Percentiles rank a stretch among this genome's conserved stretches.
phyloP scores from a whole-genome alignment of 2,329 filamentous ascomycete species.

The Hymenoscyphus albidus region DNA sequence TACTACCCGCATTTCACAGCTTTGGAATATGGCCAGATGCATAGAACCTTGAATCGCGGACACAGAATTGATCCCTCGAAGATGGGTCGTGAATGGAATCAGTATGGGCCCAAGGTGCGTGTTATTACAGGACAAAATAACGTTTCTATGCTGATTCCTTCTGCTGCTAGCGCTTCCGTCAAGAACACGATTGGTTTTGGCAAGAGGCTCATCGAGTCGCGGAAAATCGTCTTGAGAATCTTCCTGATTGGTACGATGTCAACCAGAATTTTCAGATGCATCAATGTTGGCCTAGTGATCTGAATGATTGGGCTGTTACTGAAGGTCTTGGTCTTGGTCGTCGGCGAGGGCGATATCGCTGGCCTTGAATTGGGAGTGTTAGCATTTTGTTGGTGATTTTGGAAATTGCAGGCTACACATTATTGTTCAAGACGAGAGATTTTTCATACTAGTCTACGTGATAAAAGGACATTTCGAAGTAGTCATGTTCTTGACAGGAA shows the following conservation, averaged over 20 bases:
- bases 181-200: slow-evolving; percentile 31
- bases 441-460: not conserved
- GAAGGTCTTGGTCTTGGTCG: not conserved
- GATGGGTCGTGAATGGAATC: slow-evolving; percentile 29
- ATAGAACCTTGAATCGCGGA: slow-evolving; percentile 7
- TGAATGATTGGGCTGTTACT: slow-evolving; percentile 13
- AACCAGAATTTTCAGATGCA: slow-evolving; percentile 19
- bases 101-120: slow-evolving; percentile 29
- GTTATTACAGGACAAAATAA: too few species aligned
- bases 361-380: not conserved
- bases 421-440: not conserved
- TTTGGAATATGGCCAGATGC: slow-evolving; percentile 22
- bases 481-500: not conserved
- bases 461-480: not conserved
- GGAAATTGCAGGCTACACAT: not conserved
- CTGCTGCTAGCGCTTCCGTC: slow-evolving; percentile 25
- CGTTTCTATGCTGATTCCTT: not conserved
- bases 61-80: slow-evolving; percentile 15
- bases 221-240: slow-evolving; percentile 19
- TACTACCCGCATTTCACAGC: slow-evolving; percentile 29
- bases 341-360: not conserved
- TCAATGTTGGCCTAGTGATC: slow-evolving; percentile 16
- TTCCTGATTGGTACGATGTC: not conserved
- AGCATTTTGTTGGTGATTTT: not conserved
- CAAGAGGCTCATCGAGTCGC: slow-evolving; percentile 29